A percentile compares a stretch with the other conserved stretches of the same genome.
phyloP scores from a whole-genome alignment of 1,284 basidiomycete species.

The Malassezia brasiliensis region DNA sequence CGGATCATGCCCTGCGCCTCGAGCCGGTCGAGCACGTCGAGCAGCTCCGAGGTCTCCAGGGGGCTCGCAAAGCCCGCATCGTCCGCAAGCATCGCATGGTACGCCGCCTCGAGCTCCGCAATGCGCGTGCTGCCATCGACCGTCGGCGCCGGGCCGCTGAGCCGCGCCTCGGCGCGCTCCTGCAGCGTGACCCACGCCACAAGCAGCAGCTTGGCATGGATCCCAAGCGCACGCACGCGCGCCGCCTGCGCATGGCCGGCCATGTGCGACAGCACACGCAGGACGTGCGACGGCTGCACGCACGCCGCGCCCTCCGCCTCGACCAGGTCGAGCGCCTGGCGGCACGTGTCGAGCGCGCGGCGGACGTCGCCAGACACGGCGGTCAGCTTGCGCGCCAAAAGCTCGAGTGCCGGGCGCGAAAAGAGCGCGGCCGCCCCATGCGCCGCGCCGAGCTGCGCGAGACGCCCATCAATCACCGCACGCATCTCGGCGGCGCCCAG shows the following conservation, averaged over 20 bases:
- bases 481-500: slow-evolving; percentile 48
- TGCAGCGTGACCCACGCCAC: slow-evolving; percentile 33
- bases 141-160: neutral
- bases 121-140: slow-evolving; percentile 18
- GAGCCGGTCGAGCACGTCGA: slow-evolving; percentile 41
- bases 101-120: slow-evolving; percentile 34
- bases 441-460: slow-evolving; percentile 29
- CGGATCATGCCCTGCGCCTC: slow-evolving; percentile 40
- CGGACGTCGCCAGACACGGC: slow-evolving; percentile 49
- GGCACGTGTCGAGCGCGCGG: slow-evolving; percentile 48
- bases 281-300: slow-evolving; percentile 40
- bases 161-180: slow-evolving; percentile 20
- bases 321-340: slow-evolving; percentile 47
- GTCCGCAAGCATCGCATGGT: slow-evolving; percentile 27
- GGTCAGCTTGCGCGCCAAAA: slow-evolving; percentile 50
- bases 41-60: slow-evolving; percentile 35
- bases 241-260: slow-evolving; percentile 34
- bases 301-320: slow-evolving; percentile 33
- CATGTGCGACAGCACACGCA: slow-evolving; percentile 38
- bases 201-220: slow-evolving; percentile 43
- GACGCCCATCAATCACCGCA: slow-evolving; percentile 44
- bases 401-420: slow-evolving; percentile 46
- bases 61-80: slow-evolving; percentile 28
- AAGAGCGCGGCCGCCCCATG: slow-evolving; percentile 32
- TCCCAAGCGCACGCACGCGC: slow-evolving; percentile 34